Conservation (phyloP, 352 stramenopile genomes). For the Phytophthora gonapodyides region DNA sequence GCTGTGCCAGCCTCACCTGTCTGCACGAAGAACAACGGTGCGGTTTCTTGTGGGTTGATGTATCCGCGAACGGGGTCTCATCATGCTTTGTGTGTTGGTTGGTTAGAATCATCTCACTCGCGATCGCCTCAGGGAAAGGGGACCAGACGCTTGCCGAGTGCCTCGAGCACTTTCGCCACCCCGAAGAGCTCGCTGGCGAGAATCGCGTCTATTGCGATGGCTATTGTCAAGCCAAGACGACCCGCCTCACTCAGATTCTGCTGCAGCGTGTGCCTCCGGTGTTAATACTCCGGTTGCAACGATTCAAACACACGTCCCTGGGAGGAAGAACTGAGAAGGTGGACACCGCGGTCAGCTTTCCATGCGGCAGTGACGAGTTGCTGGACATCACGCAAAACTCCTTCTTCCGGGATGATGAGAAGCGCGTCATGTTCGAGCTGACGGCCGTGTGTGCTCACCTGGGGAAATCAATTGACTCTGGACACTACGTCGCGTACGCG, state of each 20-base stretch:
- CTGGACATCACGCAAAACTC: constrained; percentile 72
- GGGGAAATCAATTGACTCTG: constrained; percentile 58
- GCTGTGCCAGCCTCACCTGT: constrained; percentile 73
- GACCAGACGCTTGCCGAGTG: constrained; percentile 57
- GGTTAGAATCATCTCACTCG: constrained; percentile 65
- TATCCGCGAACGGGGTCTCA: neutral
- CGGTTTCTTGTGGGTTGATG: neutral
- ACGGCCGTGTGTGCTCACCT: constrained; percentile 78
- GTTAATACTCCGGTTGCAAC: constrained; percentile 71
- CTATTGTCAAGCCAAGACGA: constrained; percentile 71
- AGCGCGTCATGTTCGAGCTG: constrained; percentile 55
- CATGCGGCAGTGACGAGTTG: constrained; percentile 37
- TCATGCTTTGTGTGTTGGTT: neutral
- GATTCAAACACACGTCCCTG: constrained; percentile 59
- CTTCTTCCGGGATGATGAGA: constrained; percentile 57
- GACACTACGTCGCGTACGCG: constrained; percentile 82
- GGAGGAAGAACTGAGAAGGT: constrained; percentile 54
- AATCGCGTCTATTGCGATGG: constrained; percentile 78
- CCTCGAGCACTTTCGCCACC: constrained; percentile 51
- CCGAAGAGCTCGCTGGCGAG: constrained; percentile 63
- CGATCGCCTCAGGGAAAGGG: constrained; percentile 44
- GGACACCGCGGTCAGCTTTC: constrained; percentile 60
- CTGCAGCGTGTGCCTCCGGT: constrained; percentile 59
- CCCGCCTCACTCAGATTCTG: constrained; percentile 69
- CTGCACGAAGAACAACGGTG: constrained; percentile 65